phyloP scores from a whole-genome alignment of 2,329 filamentous ascomycete species.

The Aspergillus proliferans region DNA sequence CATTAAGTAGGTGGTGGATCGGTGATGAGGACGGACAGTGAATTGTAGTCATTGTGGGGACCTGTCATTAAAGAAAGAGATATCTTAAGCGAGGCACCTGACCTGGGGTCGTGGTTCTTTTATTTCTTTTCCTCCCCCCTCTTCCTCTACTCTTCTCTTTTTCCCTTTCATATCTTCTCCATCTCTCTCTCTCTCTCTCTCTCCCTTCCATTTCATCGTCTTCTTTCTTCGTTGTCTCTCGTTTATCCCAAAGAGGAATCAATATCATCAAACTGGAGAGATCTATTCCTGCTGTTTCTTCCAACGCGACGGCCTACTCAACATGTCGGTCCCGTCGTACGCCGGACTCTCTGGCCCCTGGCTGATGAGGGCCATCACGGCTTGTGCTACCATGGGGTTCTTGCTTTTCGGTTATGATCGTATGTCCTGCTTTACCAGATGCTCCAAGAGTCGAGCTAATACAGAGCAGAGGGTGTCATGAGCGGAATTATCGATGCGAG shows the following conservation, averaged over 20 bases:
- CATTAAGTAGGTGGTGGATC: too few species aligned
- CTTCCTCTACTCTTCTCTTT: too few species aligned
- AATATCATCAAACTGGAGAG: background rate
- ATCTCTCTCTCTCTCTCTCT: too few species aligned
- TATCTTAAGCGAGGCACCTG: too few species aligned
- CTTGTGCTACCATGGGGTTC: slow-evolving; percentile 37
- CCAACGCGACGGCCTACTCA: background rate
- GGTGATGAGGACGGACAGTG: too few species aligned
- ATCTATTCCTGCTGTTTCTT: background rate
- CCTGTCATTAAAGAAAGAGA: too few species aligned
- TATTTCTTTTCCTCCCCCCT: too few species aligned
- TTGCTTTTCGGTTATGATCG: slow-evolving; percentile 52
- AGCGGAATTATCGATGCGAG: background rate
- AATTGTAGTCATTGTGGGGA: too few species aligned
- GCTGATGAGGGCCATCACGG: background rate
- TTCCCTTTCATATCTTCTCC: too few species aligned
- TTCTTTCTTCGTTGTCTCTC: background rate
- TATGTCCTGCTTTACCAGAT: slow-evolving; percentile 9
- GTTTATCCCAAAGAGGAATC: background rate
- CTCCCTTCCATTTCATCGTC: background rate
- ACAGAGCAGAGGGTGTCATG: background rate
- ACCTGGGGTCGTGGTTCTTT: too few species aligned
- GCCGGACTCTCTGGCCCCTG: background rate
- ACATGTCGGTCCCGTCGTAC: background rate
- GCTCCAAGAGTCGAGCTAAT: too few species aligned